Evolutionary conservation across 2,329 filamentous ascomycete genomes (phyloP), one percentile per base, ranked within the genome.

Genomic region (Fusarium decemcellulare): DNA sequence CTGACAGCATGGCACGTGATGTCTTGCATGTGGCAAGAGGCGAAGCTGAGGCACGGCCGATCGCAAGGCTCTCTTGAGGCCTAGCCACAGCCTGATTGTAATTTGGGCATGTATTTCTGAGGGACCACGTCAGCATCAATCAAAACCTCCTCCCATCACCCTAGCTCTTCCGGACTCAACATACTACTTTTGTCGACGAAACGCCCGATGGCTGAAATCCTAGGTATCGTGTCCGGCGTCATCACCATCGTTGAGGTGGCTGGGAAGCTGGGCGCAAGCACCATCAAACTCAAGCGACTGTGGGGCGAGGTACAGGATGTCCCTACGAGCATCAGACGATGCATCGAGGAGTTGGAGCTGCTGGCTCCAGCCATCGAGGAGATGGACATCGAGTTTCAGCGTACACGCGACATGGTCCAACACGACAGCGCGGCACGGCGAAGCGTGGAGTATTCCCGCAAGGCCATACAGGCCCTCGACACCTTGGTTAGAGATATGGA

Each of bases 281-380:
- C 43, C 0, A 18, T 69, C 2, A 37, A 40, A 9, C 62, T 72
- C 0, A 72, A 71, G 8, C 52, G 53, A 0, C 54, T 72, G 9
- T 72, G 70, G 70, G 47, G 69, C 3, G 65, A 72, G 30, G 61
- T 71, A 0, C 61, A 71, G 7, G 50, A 70, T 32, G 56, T 69
- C 2, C 68, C 67, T 0, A 10, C 44, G 0, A 67, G 44, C 8
- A 55, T 71, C 16, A 30, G 2, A 7, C 15, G 36, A 36, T 62
- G 37, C 1, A 56, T 71, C 2, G 51, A 68, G 0, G 50, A 65
- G 1, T 50, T 69, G 1, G 61, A 65, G 3, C 15, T 68, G 0
- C 6, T 69, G 0, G 39, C 46, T 0, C 65, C 65, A 0, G 57
- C 23, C 0, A 39, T 68, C 2, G 52, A 68, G 0, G 56, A 68